phyloP scores from a whole-genome alignment of 1,139 yeast genomes.

The Saccharomyces hybrid region DNA sequence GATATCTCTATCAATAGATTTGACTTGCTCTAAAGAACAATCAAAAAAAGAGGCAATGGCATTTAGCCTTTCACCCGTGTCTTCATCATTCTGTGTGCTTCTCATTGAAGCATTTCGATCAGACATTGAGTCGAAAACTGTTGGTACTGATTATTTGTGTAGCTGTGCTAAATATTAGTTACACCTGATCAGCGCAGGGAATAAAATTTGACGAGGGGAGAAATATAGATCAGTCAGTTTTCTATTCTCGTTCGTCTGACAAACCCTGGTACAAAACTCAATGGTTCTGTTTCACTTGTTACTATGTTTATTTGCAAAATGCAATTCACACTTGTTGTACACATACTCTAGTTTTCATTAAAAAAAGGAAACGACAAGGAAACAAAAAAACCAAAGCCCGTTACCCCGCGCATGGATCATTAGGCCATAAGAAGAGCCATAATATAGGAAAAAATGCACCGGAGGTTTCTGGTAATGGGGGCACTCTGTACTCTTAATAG shows the following conservation, averaged over 20 bases:
- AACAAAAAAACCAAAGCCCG: neutral
- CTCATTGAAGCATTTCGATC: neutral
- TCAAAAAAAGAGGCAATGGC: neutral
- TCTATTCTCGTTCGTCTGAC: neutral
- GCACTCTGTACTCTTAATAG: too few relatives aligned
- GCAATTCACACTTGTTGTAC: neutral
- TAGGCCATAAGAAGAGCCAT: neutral
- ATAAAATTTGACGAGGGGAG: neutral
- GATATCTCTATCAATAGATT: neutral
- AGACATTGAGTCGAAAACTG: neutral
- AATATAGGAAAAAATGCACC: too few relatives aligned
- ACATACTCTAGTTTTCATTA: neutral
- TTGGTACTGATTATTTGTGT: neutral
- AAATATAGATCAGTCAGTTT: neutral
- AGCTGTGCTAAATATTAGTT: neutral
- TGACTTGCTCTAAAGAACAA: neutral
- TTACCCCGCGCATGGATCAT: neutral
- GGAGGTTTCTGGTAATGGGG: too few relatives aligned
- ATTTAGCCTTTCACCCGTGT: neutral
- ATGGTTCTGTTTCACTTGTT: neutral
- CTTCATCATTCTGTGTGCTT: neutral
- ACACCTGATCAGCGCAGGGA: neutral
- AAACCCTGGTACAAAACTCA: neutral
- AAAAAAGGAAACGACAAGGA: neutral
- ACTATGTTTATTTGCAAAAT: neutral